A percentile compares a stretch with the other conserved stretches of the same genome.
Evolutionary conservation across 2,329 filamentous ascomycete species (phyloP).

Genomic region (Thelonectria discophora): DNA sequence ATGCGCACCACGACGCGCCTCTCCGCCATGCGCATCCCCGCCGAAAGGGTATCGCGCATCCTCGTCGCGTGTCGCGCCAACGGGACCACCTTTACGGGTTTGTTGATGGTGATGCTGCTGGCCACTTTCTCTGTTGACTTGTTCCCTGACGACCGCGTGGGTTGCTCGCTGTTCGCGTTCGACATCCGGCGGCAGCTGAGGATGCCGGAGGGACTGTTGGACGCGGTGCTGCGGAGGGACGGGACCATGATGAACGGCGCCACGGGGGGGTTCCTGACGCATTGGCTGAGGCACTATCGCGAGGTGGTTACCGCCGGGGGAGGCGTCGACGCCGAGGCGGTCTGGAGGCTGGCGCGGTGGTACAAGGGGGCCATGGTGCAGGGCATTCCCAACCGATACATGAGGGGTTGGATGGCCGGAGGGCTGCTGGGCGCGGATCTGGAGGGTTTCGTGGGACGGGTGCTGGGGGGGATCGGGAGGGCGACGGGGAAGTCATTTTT

Average conservation of each 20-base stretch:
- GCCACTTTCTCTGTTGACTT: slow-evolving; percentile 32
- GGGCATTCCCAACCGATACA: slow-evolving; percentile 12
- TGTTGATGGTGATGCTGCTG: slow-evolving; percentile 31
- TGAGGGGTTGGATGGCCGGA: slow-evolving; percentile 20
- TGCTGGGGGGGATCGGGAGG: slow-evolving; percentile 13
- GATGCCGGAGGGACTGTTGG: slow-evolving; percentile 8
- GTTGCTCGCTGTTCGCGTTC: slow-evolving; percentile 22
- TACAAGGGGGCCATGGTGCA: slow-evolving; percentile 16
- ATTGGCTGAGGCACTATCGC: slow-evolving; percentile 26
- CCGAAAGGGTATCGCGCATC: slow-evolving; percentile 17
- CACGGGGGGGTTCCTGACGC: slow-evolving; percentile 11
- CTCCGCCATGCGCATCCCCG: slow-evolving; percentile 22
- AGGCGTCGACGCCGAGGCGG: slow-evolving; percentile 12
- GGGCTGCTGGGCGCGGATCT: slow-evolving; percentile 17
- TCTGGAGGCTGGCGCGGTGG: slow-evolving; percentile 17
- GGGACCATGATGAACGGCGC: slow-evolving; percentile 23
- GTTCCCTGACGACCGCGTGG: slow-evolving; percentile 34
- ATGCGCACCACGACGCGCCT: slow-evolving; percentile 24
- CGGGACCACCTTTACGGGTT: slow-evolving; percentile 35
- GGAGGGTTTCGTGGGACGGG: slow-evolving; percentile 17
- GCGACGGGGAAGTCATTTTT: slow-evolving; percentile 16
- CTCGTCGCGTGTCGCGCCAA: slow-evolving; percentile 28
- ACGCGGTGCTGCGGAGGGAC: slow-evolving; percentile 8
- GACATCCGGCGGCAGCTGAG: slow-evolving; percentile 14
- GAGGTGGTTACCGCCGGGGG: slow-evolving; percentile 1